Evolutionary conservation across 2,329 filamentous ascomycete genomes (phyloP).

Genomic region (Phymatotrichopsis omnivora): DNA sequence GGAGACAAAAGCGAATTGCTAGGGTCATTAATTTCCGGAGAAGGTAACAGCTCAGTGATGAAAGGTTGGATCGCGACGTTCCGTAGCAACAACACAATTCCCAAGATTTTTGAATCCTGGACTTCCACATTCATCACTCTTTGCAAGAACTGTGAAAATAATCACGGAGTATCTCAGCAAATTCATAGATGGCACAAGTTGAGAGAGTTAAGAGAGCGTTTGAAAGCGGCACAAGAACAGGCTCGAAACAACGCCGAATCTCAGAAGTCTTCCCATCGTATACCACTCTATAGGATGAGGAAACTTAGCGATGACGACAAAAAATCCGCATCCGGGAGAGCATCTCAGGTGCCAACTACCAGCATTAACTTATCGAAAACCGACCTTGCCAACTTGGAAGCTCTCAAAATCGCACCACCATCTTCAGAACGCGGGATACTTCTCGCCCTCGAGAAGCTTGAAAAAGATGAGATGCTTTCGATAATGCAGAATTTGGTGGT

Average conservation of each 20-base stretch:
- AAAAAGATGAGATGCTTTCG: neutral
- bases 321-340: neutral
- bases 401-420: neutral
- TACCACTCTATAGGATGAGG: too few relatives aligned
- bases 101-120: constrained; percentile 2
- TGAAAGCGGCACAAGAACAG: neutral
- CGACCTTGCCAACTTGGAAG: neutral
- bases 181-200: constrained; percentile 11
- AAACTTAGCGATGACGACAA: neutral
- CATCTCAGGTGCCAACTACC: neutral
- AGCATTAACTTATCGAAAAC: neutral
- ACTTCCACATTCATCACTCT: constrained; percentile 6
- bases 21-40: constrained; percentile 12
- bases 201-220: neutral
- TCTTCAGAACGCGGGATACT: neutral
- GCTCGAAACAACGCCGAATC: neutral
- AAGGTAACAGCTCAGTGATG: constrained; percentile 1
- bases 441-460: neutral
- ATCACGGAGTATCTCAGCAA: constrained; percentile 7
- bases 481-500: constrained; percentile 7
- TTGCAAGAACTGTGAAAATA: constrained; percentile 5
- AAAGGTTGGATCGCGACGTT: constrained; percentile 6
- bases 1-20: constrained; percentile 8
- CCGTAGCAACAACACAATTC: neutral
- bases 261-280: neutral